These are phyloP conservation scores for Trichoderma orchidacearum DNA, from an alignment of 495 filamentous ascomycete genomes.

Conservation along the genomic window DNA sequence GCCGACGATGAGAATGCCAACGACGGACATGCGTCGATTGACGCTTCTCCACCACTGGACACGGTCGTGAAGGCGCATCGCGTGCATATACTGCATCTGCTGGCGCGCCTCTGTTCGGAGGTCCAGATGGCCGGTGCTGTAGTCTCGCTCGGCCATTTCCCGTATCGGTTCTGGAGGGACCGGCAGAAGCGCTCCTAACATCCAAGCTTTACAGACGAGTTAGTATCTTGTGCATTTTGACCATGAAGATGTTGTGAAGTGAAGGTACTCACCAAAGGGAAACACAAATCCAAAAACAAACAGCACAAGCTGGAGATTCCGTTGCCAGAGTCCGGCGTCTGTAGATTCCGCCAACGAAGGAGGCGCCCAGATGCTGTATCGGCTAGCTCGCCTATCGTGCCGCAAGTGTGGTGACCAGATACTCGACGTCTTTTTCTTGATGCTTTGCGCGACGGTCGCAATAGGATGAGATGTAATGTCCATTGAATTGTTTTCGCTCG, in stretches of 20 bases:
- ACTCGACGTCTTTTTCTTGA: constrained; percentile 35
- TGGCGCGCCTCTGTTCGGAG: background rate
- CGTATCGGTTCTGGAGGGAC: constrained; percentile 44
- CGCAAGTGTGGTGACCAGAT: constrained; percentile 68
- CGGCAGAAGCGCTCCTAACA: constrained; percentile 71
- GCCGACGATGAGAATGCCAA: constrained; percentile 66
- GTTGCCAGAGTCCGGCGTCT: constrained; percentile 44
- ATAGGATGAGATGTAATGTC: constrained; percentile 15
- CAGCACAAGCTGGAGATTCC: constrained; percentile 73
- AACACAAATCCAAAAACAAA: constrained; percentile 82
- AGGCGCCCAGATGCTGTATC: constrained; percentile 49
- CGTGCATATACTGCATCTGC: constrained; percentile 27
- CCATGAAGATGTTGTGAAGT: background rate
- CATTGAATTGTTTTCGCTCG: constrained; percentile 14
- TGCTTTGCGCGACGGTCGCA: constrained; percentile 13
- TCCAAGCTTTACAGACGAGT: constrained; percentile 52
- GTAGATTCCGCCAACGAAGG: constrained; percentile 55
- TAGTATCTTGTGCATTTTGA: background rate
- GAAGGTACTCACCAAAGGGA: constrained; percentile 49
- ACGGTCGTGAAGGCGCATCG: constrained; percentile 53
- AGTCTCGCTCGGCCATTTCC: constrained; percentile 27
- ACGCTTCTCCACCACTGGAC: constrained; percentile 87
- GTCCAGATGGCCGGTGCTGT: background rate
- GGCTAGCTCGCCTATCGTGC: constrained; percentile 41
- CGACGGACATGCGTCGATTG: constrained; percentile 72